phyloP scores from a whole-genome alignment of 2,329 filamentous ascomycete genomes.

The Aspergillus spinulosporus region DNA sequence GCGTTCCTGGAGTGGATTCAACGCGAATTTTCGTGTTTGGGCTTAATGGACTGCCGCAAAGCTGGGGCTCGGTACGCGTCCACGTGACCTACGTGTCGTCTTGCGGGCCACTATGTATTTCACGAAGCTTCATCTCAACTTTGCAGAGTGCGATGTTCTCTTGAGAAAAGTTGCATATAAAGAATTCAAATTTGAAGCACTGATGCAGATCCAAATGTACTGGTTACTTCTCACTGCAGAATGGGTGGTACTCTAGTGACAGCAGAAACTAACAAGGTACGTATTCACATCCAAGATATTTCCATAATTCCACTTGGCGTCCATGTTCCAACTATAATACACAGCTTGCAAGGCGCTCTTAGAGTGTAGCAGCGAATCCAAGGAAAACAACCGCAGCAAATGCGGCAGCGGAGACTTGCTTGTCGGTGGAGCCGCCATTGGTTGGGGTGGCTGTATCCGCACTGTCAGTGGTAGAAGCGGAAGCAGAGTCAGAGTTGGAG shows the following conservation, averaged over 20 bases:
- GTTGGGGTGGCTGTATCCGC: conserved; percentile 18
- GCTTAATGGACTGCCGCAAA: conserved; percentile 27
- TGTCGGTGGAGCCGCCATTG: conserved; percentile 31
- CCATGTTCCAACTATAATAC: conserved; percentile 10
- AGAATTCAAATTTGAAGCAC: neutral
- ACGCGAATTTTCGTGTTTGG: conserved; percentile 40
- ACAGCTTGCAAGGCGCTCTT: conserved; percentile 8
- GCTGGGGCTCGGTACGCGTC: conserved; percentile 17
- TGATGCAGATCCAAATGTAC: neutral
- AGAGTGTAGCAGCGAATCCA: conserved; percentile 43
- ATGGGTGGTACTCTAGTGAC: neutral
- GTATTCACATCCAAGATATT: conserved; percentile 7
- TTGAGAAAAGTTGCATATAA: no score
- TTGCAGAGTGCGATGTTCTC: no score
- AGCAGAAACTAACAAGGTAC: conserved; percentile 5
- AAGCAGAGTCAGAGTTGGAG: conserved; percentile 11
- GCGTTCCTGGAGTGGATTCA: conserved; percentile 30
- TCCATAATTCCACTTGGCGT: neutral
- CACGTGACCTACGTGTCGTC: conserved; percentile 4
- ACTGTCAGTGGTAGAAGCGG: conserved; percentile 4
- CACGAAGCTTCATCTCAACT: no score
- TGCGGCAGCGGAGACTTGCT: conserved; percentile 38
- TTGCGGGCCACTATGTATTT: neutral
- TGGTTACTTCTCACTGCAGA: neutral
- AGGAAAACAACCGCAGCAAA: conserved; percentile 44